Base-by-base conservation (phyloP, 352 stramenopile genomes). In the Phytopythium chamaehyphon region DNA sequence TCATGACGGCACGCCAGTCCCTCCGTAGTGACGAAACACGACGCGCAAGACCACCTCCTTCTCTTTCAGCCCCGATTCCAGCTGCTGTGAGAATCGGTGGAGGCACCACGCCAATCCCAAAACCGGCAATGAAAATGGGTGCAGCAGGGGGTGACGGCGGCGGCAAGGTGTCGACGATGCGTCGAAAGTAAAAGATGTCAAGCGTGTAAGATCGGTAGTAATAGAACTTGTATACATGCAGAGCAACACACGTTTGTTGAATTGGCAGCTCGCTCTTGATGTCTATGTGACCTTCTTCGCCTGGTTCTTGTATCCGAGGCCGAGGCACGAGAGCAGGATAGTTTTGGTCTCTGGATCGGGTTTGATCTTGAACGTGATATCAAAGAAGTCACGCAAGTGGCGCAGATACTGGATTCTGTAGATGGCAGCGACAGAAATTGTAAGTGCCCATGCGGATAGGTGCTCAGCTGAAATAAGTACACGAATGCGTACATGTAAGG, bases 241-340 rank as follows among this genome's bases (percentile, higher is more conserved):
- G 33, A 11, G 18, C 45, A 39, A 22, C 31, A 36, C 23, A 36
- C 28, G 28, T 10, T 33, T 33, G 59, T 61, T 19, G 60, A 57
- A 59, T 64, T 43, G 9, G 9, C 28, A 33, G 9, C 28, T 33
- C 45, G 64, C 57, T 59, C 60, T 63, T 55, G 53, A 71, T 60
- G 18, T 74, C 78, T 96, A 98, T 40, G 92, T 97, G 52, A 97
- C 90, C 66, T 97, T 97, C 62, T 96, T 96, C 55, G 86, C 80
- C 48, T 98, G 59, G 72, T 98, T 98, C 74, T 98, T 98, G 71
- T 97, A 98, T 28, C 95, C 95, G 16, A 85, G 86, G 54, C 95
- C 95, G 37, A 98, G 78, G 61, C 95, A 98, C 50, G 90, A 97
- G 16, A 98, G 74, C 59, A 98, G 63, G n/a, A 97, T 83, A 2